Conservation (phyloP, 352 stramenopile genomes). For the Phytophthora litchii region DNA sequence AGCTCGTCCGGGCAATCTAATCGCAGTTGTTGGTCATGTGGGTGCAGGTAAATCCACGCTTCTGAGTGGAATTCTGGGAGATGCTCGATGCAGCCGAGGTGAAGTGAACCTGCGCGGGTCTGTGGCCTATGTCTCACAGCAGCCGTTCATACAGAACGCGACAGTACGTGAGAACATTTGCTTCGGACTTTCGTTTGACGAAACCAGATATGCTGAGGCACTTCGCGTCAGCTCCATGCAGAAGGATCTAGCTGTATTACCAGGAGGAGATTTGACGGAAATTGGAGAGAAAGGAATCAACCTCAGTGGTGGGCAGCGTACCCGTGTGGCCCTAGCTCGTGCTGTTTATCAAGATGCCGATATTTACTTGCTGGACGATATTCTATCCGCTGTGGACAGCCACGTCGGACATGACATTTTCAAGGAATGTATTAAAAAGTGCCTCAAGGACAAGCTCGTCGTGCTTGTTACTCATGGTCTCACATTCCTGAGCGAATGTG, state of each 20-base stretch:
- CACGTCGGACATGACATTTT: conserved; percentile 96
- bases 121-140: conserved; percentile 95
- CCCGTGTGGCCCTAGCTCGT: conserved; percentile 77
- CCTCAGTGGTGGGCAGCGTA: conserved; percentile 94
- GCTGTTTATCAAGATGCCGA: conserved; percentile 83
- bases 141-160: conserved; percentile 98
- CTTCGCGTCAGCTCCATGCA: conserved; percentile 57
- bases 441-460: conserved; percentile 81
- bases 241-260: conserved; percentile 58
- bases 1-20: conserved; percentile 60
- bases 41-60: conserved; percentile 79
- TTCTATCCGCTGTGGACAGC: conserved; percentile 94
- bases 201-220: conserved; percentile 59
- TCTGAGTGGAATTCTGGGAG: conserved; percentile 61
- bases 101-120: conserved; percentile 79
- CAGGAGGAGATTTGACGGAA: conserved; percentile 92
- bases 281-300: conserved; percentile 97
- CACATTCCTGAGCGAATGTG: conserved; percentile 59
- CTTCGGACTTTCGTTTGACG: conserved; percentile 89
- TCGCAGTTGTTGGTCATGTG: conserved; percentile 67
- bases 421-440: conserved; percentile 57
- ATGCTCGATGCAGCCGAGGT: conserved; percentile 57
- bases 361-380: conserved; percentile 95
- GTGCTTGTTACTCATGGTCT: conserved; percentile 82
- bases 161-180: conserved; percentile 97